phyloP scores from a whole-genome alignment of 345 rosid genomes.

The Diplotaxis tenuifolia region DNA sequence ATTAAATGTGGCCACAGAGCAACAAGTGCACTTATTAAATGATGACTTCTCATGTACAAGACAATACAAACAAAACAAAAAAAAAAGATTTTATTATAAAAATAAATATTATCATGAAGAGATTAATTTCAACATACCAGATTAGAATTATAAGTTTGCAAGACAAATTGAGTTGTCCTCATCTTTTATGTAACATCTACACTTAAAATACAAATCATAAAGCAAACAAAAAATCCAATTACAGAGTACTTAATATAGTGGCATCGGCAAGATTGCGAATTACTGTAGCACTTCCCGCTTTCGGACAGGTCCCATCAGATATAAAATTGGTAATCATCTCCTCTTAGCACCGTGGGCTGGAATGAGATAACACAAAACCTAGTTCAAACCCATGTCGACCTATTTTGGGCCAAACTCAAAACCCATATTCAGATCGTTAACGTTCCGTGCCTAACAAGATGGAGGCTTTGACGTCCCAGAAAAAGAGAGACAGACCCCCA shows the following conservation, averaged over 20 bases:
- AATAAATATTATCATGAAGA: not conserved
- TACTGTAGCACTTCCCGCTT: too few species aligned
- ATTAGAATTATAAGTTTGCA: not conserved
- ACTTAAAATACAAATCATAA: not conserved
- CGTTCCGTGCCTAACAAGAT: not conserved
- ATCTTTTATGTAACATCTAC: not conserved
- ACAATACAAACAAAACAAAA: not conserved
- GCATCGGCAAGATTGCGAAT: too few species aligned
- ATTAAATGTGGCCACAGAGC: not conserved
- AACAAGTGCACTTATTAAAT: not conserved
- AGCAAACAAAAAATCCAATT: not conserved
- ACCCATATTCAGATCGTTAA: not conserved
- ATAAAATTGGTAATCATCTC: too few species aligned
- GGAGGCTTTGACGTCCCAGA: not conserved
- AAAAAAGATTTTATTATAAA: too few species aligned
- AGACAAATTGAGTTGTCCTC: not conserved
- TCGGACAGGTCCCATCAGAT: too few species aligned
- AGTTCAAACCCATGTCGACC: not conserved
- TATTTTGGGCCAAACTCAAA: not conserved
- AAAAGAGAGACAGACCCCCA: too few species aligned
- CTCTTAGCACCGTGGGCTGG: not conserved
- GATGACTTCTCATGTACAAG: not conserved
- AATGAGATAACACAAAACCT: not conserved
- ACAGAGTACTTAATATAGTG: too few species aligned
- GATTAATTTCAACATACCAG: not conserved